A percentile compares a stretch with the other conserved stretches of the same genome.
phyloP scores from a whole-genome alignment of 306 rosid species.

The Arachis hypogaea region DNA sequence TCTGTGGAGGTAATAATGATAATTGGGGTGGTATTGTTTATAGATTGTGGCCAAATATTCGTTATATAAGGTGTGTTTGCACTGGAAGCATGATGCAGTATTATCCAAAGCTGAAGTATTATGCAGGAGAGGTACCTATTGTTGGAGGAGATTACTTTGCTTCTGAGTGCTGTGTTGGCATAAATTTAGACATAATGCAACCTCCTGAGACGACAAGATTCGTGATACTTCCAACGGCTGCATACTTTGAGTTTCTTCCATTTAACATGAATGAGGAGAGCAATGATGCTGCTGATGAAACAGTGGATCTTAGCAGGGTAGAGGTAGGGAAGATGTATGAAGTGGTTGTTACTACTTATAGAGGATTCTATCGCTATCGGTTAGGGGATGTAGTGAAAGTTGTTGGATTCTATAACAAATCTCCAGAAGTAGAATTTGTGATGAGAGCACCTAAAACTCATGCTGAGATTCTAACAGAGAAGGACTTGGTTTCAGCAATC shows the following conservation, averaged over 20 bases:
- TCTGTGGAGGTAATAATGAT: slow-evolving; percentile 44
- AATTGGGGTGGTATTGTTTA: slow-evolving; percentile 58
- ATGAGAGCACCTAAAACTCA: slow-evolving; percentile 65
- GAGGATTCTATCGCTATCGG: slow-evolving; percentile 67
- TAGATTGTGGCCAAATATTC: slow-evolving; percentile 60
- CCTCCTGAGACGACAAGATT: slow-evolving; percentile 60
- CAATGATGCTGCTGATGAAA: slow-evolving; percentile 40
- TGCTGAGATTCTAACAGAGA: slow-evolving; percentile 60
- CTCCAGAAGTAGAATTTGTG: slow-evolving; percentile 63
- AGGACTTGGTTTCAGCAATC: slow-evolving; percentile 55
- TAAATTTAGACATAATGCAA: slow-evolving; percentile 59
- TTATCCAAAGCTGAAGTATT: slow-evolving; percentile 55
- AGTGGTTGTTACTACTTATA: slow-evolving; percentile 62
- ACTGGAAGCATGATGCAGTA: slow-evolving; percentile 73
- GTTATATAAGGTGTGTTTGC: slow-evolving; percentile 60
- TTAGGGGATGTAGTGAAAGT: slow-evolving; percentile 71
- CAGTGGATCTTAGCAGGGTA: slow-evolving; percentile 52
- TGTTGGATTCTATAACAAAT: slow-evolving; percentile 58
- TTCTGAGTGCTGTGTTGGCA: slow-evolving; percentile 66
- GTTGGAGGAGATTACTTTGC: slow-evolving; percentile 67
- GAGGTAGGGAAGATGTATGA: slow-evolving; percentile 77
- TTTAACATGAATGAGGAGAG: slow-evolving; percentile 49
- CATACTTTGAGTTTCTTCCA: slow-evolving; percentile 82
- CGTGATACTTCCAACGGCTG: slow-evolving; percentile 62
- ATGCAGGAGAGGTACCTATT: slow-evolving; percentile 62